phyloP scores from a whole-genome alignment of 1,284 basidiomycete species.

The Volvariella surrecta region DNA sequence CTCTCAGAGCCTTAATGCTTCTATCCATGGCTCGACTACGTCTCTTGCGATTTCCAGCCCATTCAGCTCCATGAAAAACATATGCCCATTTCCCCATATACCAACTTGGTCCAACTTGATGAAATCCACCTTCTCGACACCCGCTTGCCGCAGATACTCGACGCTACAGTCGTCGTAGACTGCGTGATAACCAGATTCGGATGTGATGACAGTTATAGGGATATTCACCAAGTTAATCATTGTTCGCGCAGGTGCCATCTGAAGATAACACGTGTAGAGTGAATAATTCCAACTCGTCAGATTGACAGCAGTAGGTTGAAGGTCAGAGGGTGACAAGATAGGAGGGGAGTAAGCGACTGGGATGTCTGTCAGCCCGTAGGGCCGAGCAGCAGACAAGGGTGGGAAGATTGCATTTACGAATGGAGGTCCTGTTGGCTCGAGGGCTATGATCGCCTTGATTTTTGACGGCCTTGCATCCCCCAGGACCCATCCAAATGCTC shows the following conservation, averaged over 20 bases:
- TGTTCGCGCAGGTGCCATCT: slow-evolving; percentile 30
- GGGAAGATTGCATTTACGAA: slow-evolving; percentile 36
- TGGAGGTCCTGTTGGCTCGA: slow-evolving; percentile 40
- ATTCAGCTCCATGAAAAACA: slow-evolving; percentile 48
- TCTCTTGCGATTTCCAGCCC: slow-evolving; percentile 28
- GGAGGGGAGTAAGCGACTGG: slow-evolving; percentile 35
- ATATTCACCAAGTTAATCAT: slow-evolving; percentile 31
- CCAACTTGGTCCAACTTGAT: slow-evolving; percentile 30
- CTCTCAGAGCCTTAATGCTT: neutral
- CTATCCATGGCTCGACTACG: neutral
- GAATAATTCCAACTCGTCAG: slow-evolving; percentile 13
- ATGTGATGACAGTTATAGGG: slow-evolving; percentile 37
- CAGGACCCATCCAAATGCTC: slow-evolving; percentile 37
- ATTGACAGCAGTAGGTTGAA: slow-evolving; percentile 18
- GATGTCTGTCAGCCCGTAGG: slow-evolving; percentile 34
- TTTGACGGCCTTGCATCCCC: slow-evolving; percentile 30
- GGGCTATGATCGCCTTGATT: slow-evolving; percentile 35
- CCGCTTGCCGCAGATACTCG: slow-evolving; percentile 32
- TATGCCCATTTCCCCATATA: slow-evolving; percentile 39
- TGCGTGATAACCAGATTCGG: slow-evolving; percentile 38
- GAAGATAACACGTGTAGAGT: slow-evolving; percentile 31
- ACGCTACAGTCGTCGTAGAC: slow-evolving; percentile 38
- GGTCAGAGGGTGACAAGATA: slow-evolving; percentile 24
- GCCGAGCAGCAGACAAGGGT: slow-evolving; percentile 24
- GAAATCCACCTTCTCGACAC: slow-evolving; percentile 31